These are phyloP conservation scores for Aspergillus campestris DNA, from an alignment of 495 filamentous ascomycete genomes.

Conservation along the genomic window DNA sequence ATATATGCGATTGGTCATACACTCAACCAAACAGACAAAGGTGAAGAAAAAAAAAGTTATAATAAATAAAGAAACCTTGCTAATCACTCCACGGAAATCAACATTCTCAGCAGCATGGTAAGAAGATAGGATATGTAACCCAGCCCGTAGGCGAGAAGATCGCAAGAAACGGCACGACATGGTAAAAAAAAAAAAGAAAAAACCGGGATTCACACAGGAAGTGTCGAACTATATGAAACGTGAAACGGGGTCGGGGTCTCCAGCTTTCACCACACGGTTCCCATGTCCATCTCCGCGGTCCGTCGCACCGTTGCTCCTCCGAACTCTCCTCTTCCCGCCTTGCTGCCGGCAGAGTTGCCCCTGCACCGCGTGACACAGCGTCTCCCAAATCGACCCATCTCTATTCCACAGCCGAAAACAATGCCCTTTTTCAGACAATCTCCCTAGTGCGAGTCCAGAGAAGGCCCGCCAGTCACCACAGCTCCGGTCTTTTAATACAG, in stretches of 20 bases:
- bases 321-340: slow-evolving; percentile 2
- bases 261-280: slow-evolving; percentile 18
- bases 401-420: slow-evolving; percentile 41
- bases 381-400: slow-evolving; percentile 26
- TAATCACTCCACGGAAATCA: slow-evolving; percentile 6
- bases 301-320: slow-evolving; percentile 7
- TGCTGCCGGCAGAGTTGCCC: slow-evolving; percentile 9
- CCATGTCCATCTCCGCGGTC: slow-evolving; percentile 16
- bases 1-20: neutral
- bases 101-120: slow-evolving; percentile 6
- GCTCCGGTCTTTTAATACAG: slow-evolving; percentile 43
- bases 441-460: slow-evolving; percentile 40
- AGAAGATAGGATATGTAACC: neutral
- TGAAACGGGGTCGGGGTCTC: too few species aligned
- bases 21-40: neutral
- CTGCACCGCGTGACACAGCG: slow-evolving; percentile 14
- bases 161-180: slow-evolving; percentile 10
- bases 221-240: slow-evolving; percentile 22
- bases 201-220: slow-evolving; percentile 15
- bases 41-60: slow-evolving; percentile 2
- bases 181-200: slow-evolving; percentile 5
- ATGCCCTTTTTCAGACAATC: slow-evolving; percentile 42
- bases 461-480: slow-evolving; percentile 36
- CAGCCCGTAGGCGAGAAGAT: slow-evolving; percentile 2
- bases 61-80: slow-evolving; percentile 2